Evolutionary conservation across 345 rosid species (phyloP).

Genomic region (Brassica napus): DNA sequence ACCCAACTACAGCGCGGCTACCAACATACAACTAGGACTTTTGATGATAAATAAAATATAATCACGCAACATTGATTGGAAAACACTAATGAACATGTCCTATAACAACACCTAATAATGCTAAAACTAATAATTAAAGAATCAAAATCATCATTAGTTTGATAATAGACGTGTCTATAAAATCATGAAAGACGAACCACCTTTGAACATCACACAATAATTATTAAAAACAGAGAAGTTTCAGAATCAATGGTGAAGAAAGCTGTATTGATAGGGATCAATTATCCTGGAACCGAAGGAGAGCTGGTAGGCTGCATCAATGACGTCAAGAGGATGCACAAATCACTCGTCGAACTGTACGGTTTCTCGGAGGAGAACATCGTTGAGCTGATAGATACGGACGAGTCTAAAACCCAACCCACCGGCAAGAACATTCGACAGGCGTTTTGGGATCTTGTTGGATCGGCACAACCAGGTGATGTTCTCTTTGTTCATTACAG

Average conservation of each 20-base stretch:
- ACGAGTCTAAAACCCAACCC: conserved; percentile 54
- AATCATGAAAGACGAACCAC: background rate
- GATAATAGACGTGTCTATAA: background rate
- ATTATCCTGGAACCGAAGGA: conserved; percentile 43
- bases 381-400: conserved; percentile 65
- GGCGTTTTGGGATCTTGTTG: conserved; percentile 50
- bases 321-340: conserved; percentile 63
- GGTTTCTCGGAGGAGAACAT: conserved; percentile 67
- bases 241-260: conserved; percentile 13
- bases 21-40: too few species aligned
- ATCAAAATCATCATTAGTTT: background rate
- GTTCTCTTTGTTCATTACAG: conserved; percentile 75
- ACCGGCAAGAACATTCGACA: conserved; percentile 72
- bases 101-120: background rate
- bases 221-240: background rate
- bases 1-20: background rate
- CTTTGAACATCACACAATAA: background rate
- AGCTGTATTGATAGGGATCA: conserved; percentile 9
- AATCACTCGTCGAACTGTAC: conserved; percentile 52
- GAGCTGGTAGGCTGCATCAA: conserved; percentile 80
- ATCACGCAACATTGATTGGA: background rate
- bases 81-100: background rate
- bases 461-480: conserved; percentile 60
- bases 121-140: background rate
- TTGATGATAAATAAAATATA: too few species aligned